A percentile compares a stretch with the other conserved stretches of the same genome.
These are phyloP conservation scores for Colletotrichum sp. DNA, from an alignment of 2,329 filamentous ascomycete species.

Conservation along the genomic window DNA sequence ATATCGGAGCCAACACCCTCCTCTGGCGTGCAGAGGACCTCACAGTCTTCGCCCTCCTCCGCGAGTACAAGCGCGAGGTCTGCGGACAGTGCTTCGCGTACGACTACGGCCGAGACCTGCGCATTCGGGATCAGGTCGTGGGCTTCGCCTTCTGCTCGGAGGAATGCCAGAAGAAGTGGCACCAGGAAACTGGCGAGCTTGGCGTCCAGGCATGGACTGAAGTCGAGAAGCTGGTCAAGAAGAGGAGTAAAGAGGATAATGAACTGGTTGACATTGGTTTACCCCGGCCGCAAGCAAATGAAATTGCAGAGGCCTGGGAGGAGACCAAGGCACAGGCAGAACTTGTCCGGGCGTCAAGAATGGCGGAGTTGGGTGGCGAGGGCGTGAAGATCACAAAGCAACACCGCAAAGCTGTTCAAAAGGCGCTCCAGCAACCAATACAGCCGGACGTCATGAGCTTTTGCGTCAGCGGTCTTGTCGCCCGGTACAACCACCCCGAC, in stretches of 20 bases:
- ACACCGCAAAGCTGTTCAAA: constrained; percentile 5
- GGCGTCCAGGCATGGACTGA: constrained; percentile 12
- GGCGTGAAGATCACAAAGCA: background rate
- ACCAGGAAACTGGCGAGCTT: background rate
- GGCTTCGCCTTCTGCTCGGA: constrained; percentile 13
- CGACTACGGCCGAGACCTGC: constrained; percentile 7
- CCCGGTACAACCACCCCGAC: background rate
- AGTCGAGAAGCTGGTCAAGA: constrained; percentile 10
- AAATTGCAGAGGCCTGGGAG: constrained; percentile 1
- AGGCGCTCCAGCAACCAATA: constrained; percentile 4
- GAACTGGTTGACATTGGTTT: background rate
- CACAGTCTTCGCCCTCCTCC: constrained; percentile 2
- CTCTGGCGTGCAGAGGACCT: constrained; percentile 16
- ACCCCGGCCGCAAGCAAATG: background rate
- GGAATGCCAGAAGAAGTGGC: background rate
- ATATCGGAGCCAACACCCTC: background rate
- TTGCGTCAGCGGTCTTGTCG: constrained; percentile 9
- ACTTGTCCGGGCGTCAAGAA: background rate
- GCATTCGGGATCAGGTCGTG: background rate
- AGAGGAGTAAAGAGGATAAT: background rate
- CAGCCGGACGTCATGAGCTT: constrained; percentile 4
- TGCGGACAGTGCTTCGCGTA: constrained; percentile 14
- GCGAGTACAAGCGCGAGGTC: constrained; percentile 16
- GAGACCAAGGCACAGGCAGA: background rate
- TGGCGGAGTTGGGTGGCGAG: background rate